These are phyloP conservation scores for Capsella rubella DNA, from an alignment of 441 rosid genomes.

Conservation along the genomic window DNA sequence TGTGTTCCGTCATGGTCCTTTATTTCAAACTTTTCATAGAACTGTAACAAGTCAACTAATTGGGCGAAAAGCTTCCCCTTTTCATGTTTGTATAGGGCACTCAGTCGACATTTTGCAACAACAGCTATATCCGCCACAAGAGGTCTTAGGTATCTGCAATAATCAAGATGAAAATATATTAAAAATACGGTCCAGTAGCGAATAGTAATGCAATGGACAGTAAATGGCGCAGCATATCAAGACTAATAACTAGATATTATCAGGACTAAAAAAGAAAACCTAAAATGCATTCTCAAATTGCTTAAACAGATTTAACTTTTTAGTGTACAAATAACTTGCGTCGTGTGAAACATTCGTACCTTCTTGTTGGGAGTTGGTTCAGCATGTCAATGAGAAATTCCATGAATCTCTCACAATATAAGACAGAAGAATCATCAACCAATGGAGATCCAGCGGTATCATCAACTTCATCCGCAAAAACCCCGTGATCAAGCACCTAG, in stretches of 20 bases:
- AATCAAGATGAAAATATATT: conserved; percentile 27
- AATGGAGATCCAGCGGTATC: conserved; percentile 49
- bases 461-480: conserved; percentile 60
- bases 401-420: conserved; percentile 97
- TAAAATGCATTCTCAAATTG: background rate
- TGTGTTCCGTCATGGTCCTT: conserved; percentile 98
- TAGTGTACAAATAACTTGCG: conserved; percentile 22
- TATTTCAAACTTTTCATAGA: conserved; percentile 94
- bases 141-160: conserved; percentile 89
- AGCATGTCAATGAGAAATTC: conserved; percentile 97
- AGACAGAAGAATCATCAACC: conserved; percentile 76
- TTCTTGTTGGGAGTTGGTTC: conserved; percentile 98
- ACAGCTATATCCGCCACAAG: conserved; percentile 97
- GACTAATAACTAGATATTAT: conserved; percentile 1
- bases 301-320: background rate
- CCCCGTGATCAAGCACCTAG: conserved; percentile 82
- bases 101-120: conserved; percentile 94
- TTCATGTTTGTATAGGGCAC: conserved; percentile 82
- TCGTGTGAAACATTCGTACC: conserved; percentile 51
- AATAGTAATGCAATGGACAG: conserved; percentile 18
- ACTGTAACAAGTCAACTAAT: conserved; percentile 87
- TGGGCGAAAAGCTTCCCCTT: conserved; percentile 96
- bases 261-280: background rate
- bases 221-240: background rate
- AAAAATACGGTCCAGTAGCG: conserved; percentile 3